Percentiles rank a stretch among this genome's conserved stretches.
Conservation (phyloP, 257 asterid genomes). For the Nemophila menziesii region DNA sequence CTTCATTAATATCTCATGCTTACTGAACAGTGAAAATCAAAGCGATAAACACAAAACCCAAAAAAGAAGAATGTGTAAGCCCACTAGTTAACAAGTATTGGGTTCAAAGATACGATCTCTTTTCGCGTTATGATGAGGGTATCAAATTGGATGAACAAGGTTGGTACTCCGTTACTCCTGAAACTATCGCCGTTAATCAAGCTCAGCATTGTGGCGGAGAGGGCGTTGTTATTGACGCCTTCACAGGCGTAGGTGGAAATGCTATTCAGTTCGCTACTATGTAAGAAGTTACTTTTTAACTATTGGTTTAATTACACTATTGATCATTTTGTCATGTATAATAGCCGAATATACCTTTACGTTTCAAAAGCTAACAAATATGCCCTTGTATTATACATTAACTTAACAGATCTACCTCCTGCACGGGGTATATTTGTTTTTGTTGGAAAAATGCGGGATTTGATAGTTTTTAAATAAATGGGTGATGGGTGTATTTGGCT, state of each 20-base stretch:
- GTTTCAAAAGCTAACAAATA: background rate
- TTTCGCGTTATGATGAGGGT: slow-evolving; percentile 58
- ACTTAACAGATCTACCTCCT: no score
- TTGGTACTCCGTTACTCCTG: slow-evolving; percentile 97
- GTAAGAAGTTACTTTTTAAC: slow-evolving; percentile 29
- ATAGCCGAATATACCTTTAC: no score
- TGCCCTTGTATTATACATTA: no score
- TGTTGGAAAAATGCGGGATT: no score
- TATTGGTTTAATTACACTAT: background rate
- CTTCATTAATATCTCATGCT: slow-evolving; percentile 1
- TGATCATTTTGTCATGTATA: background rate
- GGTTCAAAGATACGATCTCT: slow-evolving; percentile 70
- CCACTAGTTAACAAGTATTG: slow-evolving; percentile 66
- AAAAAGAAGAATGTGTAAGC: slow-evolving; percentile 35
- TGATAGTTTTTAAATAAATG: no score
- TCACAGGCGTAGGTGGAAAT: slow-evolving; percentile 85
- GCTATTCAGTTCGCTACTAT: slow-evolving; percentile 64
- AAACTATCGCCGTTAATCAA: slow-evolving; percentile 64
- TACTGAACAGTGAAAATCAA: slow-evolving; percentile 24
- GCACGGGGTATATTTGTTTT: no score
- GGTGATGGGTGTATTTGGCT: no score
- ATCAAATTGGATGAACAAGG: slow-evolving; percentile 81
- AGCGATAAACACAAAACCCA: slow-evolving; percentile 16
- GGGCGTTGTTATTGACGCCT: slow-evolving; percentile 64
- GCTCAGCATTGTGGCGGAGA: slow-evolving; percentile 43